phyloP scores from a whole-genome alignment of 257 asterid genomes.

The Phtheirospermum japonicum region DNA sequence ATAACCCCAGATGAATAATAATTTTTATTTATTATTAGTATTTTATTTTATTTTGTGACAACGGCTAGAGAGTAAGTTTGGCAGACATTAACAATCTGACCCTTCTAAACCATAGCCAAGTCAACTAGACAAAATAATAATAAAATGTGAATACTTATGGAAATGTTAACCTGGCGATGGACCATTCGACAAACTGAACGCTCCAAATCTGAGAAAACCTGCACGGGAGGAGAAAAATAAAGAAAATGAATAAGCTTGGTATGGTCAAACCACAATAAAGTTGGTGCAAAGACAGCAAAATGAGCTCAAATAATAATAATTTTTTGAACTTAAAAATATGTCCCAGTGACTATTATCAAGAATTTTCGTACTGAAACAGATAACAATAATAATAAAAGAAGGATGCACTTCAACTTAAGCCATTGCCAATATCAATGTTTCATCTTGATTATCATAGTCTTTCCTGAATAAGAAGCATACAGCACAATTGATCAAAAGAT shows the following conservation, averaged over 20 bases:
- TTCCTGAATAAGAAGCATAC: not conserved
- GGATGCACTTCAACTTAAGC: not conserved
- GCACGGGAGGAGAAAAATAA: constrained; percentile 28
- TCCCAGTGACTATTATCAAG: not conserved
- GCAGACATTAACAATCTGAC: constrained; percentile 5
- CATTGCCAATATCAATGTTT: not conserved
- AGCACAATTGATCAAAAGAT: not conserved
- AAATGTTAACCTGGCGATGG: constrained; percentile 74
- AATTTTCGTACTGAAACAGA: constrained; percentile 11
- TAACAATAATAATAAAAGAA: not conserved
- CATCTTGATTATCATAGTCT: constrained; percentile 5
- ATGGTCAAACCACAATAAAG: not conserved
- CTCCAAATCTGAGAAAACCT: constrained; percentile 99
- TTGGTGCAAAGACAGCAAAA: constrained; percentile 13
- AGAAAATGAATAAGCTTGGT: constrained; percentile 22
- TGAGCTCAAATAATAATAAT: too few relatives aligned
- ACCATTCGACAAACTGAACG: constrained; percentile 97
- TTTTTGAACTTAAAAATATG: constrained; percentile 9
- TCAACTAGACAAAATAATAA: constrained; percentile 14
- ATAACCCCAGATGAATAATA: constrained; percentile 7
- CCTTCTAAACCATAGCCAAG: constrained; percentile 4
- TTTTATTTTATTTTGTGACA: not conserved
- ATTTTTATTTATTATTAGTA: not conserved
- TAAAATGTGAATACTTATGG: not conserved
- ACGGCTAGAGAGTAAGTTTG: constrained; percentile 13